Evolutionary conservation across 305 asterid genomes (phyloP), one percentile per base, ranked within the genome.

Genomic region (Solanum hybrid): DNA sequence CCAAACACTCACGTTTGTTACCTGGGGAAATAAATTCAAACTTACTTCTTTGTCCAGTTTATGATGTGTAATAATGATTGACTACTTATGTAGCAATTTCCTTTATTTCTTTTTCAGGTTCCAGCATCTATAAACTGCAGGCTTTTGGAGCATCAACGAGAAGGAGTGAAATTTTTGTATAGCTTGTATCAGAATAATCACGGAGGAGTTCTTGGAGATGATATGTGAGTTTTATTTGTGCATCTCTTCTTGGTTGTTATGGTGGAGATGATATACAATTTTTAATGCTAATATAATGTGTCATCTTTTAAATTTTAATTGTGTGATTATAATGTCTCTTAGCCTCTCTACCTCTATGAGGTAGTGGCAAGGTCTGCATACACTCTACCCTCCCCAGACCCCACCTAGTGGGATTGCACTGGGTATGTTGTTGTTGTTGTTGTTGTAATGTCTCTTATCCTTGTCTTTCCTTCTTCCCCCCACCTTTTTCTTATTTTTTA

Each of bases 151-250:
- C 99, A 97, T 92, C 99, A 97, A 92, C 92, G 98, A 91, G 95
- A 60, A 91, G 99, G 99, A 66, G 99, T 95, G 92, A 94, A 95
- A 88, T 97, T 96, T 88, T 90, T 97, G 90, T 96, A 93, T 88
- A 93, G 92, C 85, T 92, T 97, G 95, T 97, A 95, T 91, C 94
- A 89, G 92, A 97, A 95, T 90, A 95, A 95, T 92, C 97, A 96
- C 90, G 99, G 99, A 92, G 99, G 99, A 69, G 90, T 97, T 91
- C 95, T 97, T 35, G 99, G 99, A 80, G 99, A 97, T 91, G 99
- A 97, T 92, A 97, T 97, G 99, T 97, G 91, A 92, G 99, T 91
- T 90, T 88, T 85, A 78, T 42, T 79, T 88, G 88, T 36, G 72
- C n/a, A 45, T 87, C 88, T 87, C 32, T 26, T 73, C 88, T 85